Conservation (phyloP, 495 filamentous ascomycete species). For the Podospora bellae-mahoneyi region DNA sequence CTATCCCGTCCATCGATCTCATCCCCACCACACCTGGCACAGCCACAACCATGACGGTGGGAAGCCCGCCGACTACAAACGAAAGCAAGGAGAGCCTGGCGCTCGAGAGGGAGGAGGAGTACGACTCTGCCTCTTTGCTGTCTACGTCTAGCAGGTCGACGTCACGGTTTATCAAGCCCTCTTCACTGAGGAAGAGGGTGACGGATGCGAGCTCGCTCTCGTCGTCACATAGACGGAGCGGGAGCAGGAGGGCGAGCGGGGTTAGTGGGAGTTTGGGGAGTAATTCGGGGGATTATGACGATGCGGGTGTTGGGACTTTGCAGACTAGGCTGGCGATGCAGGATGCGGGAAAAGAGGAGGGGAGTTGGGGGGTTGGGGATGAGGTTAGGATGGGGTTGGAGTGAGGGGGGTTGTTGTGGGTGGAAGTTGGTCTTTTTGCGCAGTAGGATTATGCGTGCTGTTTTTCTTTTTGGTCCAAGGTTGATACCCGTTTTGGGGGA, state of each 20-base stretch:
- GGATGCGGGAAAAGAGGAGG: conserved; percentile 29
- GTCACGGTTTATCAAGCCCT: conserved; percentile 19
- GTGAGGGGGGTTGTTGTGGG: conserved; percentile 10
- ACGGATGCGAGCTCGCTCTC: conserved; percentile 14
- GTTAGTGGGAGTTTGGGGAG: conserved; percentile 1
- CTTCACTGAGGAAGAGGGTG: conserved; percentile 18
- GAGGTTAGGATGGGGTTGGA: conserved; percentile 42
- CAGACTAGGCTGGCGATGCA: conserved; percentile 31
- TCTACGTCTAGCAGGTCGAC: conserved; percentile 32
- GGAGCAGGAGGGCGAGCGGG: conserved; percentile 26
- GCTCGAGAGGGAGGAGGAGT: conserved; percentile 21
- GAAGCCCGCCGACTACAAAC: not conserved
- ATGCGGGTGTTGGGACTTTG: conserved; percentile 23
- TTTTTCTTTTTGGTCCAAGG: conserved; percentile 2
- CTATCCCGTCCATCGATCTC: not conserved
- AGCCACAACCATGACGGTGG: not conserved
- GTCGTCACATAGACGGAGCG: conserved; percentile 7
- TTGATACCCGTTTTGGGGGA: conserved; percentile 3
- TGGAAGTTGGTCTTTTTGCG: too few species aligned
- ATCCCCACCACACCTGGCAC: not conserved
- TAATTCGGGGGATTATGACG: conserved; percentile 27
- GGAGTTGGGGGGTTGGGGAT: conserved; percentile 38
- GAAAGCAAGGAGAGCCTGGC: not conserved
- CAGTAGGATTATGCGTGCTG: too few species aligned
- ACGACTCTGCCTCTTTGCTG: conserved; percentile 30